Evolutionary conservation across 2,329 filamentous ascomycete species (phyloP).

Genomic region (Sordariomycetes sp.): DNA sequence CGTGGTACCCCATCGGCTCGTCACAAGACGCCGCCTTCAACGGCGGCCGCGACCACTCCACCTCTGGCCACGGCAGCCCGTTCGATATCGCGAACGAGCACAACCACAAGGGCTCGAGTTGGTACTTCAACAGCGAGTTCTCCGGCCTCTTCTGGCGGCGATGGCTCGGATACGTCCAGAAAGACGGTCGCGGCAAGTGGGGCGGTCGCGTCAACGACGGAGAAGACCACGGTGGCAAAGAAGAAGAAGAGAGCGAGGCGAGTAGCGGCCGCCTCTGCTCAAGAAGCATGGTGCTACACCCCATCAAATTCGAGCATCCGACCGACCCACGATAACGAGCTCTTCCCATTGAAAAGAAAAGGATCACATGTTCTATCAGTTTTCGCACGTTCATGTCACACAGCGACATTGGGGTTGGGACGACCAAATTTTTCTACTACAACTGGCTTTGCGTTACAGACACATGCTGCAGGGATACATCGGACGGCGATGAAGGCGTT

Average conservation of each 20-base stretch:
- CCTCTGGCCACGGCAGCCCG: conserved; percentile 55
- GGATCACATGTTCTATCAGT: too few species aligned
- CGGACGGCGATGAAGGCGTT: too few species aligned
- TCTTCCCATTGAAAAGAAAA: not conserved
- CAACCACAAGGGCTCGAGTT: conserved; percentile 73
- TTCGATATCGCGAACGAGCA: conserved; percentile 66
- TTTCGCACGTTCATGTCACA: too few species aligned
- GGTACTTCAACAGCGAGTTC: conserved; percentile 79
- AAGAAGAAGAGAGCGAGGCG: conserved; percentile 32
- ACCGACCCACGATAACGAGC: conserved; percentile 23
- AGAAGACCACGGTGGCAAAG: conserved; percentile 38
- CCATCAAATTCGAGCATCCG: conserved; percentile 60
- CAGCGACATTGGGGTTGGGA: too few species aligned
- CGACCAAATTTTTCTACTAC: too few species aligned
- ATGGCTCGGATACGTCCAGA: conserved; percentile 58
- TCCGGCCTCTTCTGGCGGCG: conserved; percentile 68
- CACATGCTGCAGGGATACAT: too few species aligned
- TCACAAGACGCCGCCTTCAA: conserved; percentile 75
- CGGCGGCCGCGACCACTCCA: conserved; percentile 57
- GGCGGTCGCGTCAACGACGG: conserved; percentile 40
- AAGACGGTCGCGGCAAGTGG: conserved; percentile 37
- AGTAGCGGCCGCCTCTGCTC: conserved; percentile 64
- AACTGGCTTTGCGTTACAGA: too few species aligned
- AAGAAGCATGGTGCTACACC: conserved; percentile 72
- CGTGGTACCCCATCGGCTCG: conserved; percentile 54